These are phyloP conservation scores for Aspergillaceae sp. DNA, from an alignment of 2,329 filamentous ascomycete species.

Conservation along the genomic window DNA sequence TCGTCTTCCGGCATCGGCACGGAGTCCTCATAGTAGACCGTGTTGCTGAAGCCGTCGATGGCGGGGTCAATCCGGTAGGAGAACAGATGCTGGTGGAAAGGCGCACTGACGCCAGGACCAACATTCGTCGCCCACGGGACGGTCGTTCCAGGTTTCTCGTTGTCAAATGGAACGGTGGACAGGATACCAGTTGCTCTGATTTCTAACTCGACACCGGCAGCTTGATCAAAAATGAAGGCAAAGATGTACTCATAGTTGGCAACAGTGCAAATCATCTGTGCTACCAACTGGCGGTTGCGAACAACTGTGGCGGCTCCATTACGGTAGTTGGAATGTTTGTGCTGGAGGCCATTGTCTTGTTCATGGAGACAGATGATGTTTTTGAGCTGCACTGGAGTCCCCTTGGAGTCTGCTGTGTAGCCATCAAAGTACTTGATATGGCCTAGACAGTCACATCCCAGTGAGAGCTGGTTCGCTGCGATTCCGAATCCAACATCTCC, in stretches of 20 bases:
- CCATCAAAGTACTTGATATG: constrained; percentile 60
- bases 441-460: constrained; percentile 64
- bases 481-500: constrained; percentile 60
- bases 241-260: constrained; percentile 68
- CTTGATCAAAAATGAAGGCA: constrained; percentile 64
- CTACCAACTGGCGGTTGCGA: constrained; percentile 57
- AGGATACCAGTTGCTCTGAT: constrained; percentile 62
- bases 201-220: constrained; percentile 59
- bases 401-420: constrained; percentile 51
- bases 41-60: constrained; percentile 49
- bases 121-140: constrained; percentile 63
- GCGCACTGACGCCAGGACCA: constrained; percentile 59
- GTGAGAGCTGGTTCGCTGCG: constrained; percentile 60
- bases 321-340: constrained; percentile 67
- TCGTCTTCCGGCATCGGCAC: constrained; percentile 45
- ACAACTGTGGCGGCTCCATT: constrained; percentile 55
- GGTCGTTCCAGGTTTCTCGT: constrained; percentile 45
- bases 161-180: constrained; percentile 58
- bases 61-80: constrained; percentile 56
- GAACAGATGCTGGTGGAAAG: constrained; percentile 71
- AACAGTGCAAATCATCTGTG: constrained; percentile 64
- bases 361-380: constrained; percentile 65
- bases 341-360: constrained; percentile 60
- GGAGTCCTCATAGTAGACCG: constrained; percentile 49
- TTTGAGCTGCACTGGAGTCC: constrained; percentile 49